Percentiles rank a stretch among this genome's conserved stretches.
phyloP scores from a whole-genome alignment of 805 yeast species.

The Jamesozyma hellenica region DNA sequence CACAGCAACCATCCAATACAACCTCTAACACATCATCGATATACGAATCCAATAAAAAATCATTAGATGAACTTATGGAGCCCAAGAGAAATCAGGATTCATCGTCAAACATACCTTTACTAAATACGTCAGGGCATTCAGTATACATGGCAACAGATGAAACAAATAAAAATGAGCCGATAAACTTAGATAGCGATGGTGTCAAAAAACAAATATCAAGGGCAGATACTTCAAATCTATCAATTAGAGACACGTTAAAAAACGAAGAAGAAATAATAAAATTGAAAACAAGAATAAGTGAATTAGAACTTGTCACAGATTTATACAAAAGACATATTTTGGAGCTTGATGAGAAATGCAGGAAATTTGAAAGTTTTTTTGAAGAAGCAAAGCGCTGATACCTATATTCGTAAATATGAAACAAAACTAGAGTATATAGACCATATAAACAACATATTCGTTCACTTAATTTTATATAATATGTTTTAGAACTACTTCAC shows the following conservation, averaged over 20 bases:
- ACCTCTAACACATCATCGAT: background rate
- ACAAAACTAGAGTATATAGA: no score
- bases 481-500: no score
- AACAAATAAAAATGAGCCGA: background rate
- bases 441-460: no score
- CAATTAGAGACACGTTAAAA: constrained; percentile 11
- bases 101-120: background rate
- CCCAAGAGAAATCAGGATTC: background rate
- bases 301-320: constrained; percentile 84
- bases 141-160: background rate
- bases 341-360: constrained; percentile 53
- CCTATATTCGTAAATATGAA: background rate
- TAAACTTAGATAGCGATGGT: background rate
- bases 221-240: background rate
- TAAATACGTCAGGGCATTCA: background rate
- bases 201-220: background rate
- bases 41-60: background rate
- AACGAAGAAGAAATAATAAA: constrained; percentile 30
- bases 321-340: constrained; percentile 70
- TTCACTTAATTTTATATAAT: no score
- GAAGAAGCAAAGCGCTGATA: background rate
- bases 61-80: background rate
- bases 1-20: background rate
- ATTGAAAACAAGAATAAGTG: constrained; percentile 70
- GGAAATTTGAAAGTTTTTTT: constrained; percentile 13